Percentiles rank a stretch among this genome's conserved stretches.
phyloP scores from a whole-genome alignment of 2,329 filamentous ascomycete genomes.

The Purpureocillium takamizusanense region DNA sequence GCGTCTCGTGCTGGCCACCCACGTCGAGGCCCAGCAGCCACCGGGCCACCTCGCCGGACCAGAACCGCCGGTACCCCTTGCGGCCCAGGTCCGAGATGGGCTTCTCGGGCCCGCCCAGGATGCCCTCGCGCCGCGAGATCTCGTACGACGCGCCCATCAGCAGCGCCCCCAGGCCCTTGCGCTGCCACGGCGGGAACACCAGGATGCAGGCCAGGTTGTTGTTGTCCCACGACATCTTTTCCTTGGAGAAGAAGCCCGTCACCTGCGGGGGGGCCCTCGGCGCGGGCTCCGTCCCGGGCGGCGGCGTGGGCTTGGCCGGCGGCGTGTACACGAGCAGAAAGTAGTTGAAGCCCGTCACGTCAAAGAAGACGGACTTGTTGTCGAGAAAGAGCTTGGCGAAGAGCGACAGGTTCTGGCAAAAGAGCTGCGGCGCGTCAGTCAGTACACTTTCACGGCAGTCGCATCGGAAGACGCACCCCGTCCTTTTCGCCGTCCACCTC shows the following conservation, averaged over 20 bases:
- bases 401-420: conserved; percentile 89
- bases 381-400: conserved; percentile 97
- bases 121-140: conserved; percentile 71
- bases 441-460: neutral
- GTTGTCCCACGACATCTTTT: conserved; percentile 97
- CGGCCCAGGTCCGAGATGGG: conserved; percentile 80
- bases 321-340: conserved; percentile 77
- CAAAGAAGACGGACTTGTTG: conserved; percentile 97
- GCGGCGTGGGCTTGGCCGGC: conserved; percentile 12
- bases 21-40: conserved; percentile 42
- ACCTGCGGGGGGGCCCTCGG: conserved; percentile 33
- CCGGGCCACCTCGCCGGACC: conserved; percentile 76
- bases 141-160: conserved; percentile 93
- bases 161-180: conserved; percentile 76
- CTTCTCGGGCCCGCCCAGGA: conserved; percentile 88
- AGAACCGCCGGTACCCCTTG: conserved; percentile 76
- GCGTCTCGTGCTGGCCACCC: conserved; percentile 28
- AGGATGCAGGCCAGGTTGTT: conserved; percentile 97
- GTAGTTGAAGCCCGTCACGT: conserved; percentile 89
- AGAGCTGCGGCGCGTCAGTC: conserved; percentile 43
- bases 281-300: conserved; percentile 3
- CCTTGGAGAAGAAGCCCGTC: conserved; percentile 96
- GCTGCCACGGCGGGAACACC: conserved; percentile 91
- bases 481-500: conserved; percentile 87
- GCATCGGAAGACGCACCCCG: conserved; percentile 38